These are phyloP conservation scores for Adansonia grandidieri DNA, from an alignment of 441 rosid species.

Conservation along the genomic window DNA sequence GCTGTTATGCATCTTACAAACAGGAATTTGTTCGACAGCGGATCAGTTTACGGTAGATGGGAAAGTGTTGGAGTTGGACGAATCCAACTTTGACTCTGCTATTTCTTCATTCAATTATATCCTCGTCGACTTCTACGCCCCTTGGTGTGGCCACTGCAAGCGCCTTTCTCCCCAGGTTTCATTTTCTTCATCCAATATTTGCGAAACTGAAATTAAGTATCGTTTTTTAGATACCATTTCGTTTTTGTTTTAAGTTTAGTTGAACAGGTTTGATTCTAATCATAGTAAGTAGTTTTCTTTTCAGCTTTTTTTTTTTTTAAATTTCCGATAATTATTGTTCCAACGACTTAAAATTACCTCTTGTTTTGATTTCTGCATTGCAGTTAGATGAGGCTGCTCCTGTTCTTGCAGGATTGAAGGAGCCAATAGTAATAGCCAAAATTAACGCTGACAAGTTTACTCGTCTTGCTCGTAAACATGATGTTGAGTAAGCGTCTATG, in stretches of 20 bases:
- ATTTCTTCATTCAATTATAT: slow-evolving; percentile 70
- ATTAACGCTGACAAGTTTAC: slow-evolving; percentile 74
- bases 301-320: background rate
- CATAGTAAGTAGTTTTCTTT: background rate
- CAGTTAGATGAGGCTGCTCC: slow-evolving; percentile 91
- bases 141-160: slow-evolving; percentile 98
- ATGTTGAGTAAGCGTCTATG: slow-evolving; percentile 57
- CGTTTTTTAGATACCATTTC: slow-evolving; percentile 2
- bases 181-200: background rate
- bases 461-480: slow-evolving; percentile 66
- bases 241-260: background rate
- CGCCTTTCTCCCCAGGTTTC: slow-evolving; percentile 46
- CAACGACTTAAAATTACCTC: background rate
- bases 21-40: slow-evolving; percentile 15
- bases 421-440: slow-evolving; percentile 75
- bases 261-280: background rate
- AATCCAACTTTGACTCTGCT: slow-evolving; percentile 76
- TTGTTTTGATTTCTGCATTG: background rate
- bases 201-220: background rate
- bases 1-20: background rate
- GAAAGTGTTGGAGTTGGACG: slow-evolving; percentile 73
- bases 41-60: slow-evolving; percentile 56
- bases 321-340: background rate
- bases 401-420: slow-evolving; percentile 58
- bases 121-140: slow-evolving; percentile 90